phyloP scores from a whole-genome alignment of 768 basidiomycete species.

The Pholiota microspora region DNA sequence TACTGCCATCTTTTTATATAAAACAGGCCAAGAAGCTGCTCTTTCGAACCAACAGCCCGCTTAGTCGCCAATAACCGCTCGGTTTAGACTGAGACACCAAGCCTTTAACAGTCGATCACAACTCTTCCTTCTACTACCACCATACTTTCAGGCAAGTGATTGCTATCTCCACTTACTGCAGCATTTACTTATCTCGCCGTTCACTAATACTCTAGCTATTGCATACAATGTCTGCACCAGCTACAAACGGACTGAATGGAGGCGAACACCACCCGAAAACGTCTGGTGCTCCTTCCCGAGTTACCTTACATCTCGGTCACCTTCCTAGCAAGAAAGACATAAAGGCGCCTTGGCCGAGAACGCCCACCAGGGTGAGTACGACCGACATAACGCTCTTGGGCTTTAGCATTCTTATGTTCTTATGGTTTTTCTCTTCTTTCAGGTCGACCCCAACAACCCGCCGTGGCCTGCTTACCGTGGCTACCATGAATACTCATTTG shows the following conservation, averaged over 20 bases:
- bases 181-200: background rate
- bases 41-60: background rate
- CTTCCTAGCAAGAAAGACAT: conserved; percentile 73
- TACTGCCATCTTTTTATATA: background rate
- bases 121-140: background rate
- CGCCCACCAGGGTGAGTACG: conserved; percentile 60
- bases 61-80: background rate
- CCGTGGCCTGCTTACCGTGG: conserved; percentile 82
- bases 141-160: background rate
- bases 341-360: conserved; percentile 70
- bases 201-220: background rate
- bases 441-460: conserved; percentile 84
- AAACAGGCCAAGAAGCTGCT: background rate
- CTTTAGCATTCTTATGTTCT: background rate
- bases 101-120: background rate
- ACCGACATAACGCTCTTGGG: conserved; percentile 3
- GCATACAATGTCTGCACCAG: background rate
- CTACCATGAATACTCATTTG: conserved; percentile 81
- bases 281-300: conserved; percentile 46
- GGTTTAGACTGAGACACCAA: background rate
- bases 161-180: no score
- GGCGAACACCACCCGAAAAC: background rate
- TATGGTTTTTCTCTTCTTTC: background rate
- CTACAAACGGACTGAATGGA: conserved; percentile 7
- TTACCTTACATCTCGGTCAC: conserved; percentile 73